Evolutionary conservation across 2,329 filamentous ascomycete genomes (phyloP), one percentile per base, ranked within the genome.

Genomic region (Coleophoma eucalyptorum): DNA sequence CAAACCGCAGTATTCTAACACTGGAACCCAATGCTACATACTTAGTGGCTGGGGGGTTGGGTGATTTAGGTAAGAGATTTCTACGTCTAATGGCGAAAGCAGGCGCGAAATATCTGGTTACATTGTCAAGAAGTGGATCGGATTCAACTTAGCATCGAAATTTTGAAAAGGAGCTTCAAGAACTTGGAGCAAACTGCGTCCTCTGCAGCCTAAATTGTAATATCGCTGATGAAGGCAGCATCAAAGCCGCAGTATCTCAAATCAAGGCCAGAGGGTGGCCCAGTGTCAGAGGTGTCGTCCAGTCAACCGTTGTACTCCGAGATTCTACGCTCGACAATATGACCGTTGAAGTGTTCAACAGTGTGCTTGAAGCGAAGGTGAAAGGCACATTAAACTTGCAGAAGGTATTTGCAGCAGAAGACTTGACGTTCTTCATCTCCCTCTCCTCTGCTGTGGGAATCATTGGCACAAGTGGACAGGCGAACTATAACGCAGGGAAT

Each of bases 61-160:
- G 65, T 35, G 65, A 60, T 19, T 48, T 67, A 33, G 64, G 65
- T n/a, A 54, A 62, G 13, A 55, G 54, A 37, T 58, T 67, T 21
- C 59, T 57, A 1, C 48, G 50, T 43, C 63, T 58, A 55, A 62
- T 68, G 60, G 61, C 59, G 6, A 48, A 49, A 10, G 55, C 55
- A 8, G 65, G 65, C 6, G 65, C 64, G 10, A 57, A 54, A 33
- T 42, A 66, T 49, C 37, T 68, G 8, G 52, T 66, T n/a, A 56
- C 66, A 42, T 50, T 67, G n/a, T 67, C 64, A 16, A 55, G 65
- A 20, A 46, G 49, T 40, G 33, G 21, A 48, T 32, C 35, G 35
- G 12, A 38, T 13, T 13, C 35, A n/a, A 38, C 12, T 38, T 13
- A 38, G 35, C 12, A 38, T 38, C 35, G 18, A 13, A 38, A 38